Evolutionary conservation across 2,329 filamentous ascomycete species (phyloP).

Genomic region (Sporothrix variecibatus): DNA sequence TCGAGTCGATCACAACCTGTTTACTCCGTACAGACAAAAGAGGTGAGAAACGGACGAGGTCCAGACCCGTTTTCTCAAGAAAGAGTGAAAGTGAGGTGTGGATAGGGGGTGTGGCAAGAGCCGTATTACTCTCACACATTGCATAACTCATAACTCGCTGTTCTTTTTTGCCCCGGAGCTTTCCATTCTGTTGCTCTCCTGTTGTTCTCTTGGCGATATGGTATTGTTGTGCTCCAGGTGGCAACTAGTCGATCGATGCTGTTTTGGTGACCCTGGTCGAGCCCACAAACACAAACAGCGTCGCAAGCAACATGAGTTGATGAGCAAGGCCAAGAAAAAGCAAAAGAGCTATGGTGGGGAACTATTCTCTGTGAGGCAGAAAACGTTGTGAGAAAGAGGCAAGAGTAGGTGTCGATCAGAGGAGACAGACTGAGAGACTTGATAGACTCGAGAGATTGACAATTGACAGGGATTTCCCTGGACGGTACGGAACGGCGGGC

Average conservation of each 20-base stretch:
- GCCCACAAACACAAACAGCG: neutral
- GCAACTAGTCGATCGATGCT: neutral
- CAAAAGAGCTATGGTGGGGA: conserved; percentile 4
- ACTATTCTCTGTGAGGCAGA: too few relatives aligned
- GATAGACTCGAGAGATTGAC: neutral
- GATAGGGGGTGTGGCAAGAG: neutral
- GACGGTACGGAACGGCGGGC: conserved; percentile 6
- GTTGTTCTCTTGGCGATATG: neutral
- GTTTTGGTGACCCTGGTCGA: neutral
- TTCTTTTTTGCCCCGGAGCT: neutral
- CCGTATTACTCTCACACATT: neutral
- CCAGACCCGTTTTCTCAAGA: neutral
- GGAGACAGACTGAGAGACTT: neutral
- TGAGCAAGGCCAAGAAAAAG: neutral
- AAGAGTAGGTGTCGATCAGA: neutral
- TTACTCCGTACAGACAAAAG: neutral
- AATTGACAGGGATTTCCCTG: conserved; percentile 7
- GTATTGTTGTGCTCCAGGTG: neutral
- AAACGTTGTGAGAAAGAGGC: neutral
- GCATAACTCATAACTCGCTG: neutral
- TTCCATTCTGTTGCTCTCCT: neutral
- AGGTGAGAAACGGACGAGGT: neutral
- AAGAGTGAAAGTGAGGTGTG: neutral
- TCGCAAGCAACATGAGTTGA: neutral
- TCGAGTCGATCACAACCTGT: conserved; percentile 11